Base-by-base conservation (phyloP, 768 basidiomycete species). In the Tylopilus balloui region DNA sequence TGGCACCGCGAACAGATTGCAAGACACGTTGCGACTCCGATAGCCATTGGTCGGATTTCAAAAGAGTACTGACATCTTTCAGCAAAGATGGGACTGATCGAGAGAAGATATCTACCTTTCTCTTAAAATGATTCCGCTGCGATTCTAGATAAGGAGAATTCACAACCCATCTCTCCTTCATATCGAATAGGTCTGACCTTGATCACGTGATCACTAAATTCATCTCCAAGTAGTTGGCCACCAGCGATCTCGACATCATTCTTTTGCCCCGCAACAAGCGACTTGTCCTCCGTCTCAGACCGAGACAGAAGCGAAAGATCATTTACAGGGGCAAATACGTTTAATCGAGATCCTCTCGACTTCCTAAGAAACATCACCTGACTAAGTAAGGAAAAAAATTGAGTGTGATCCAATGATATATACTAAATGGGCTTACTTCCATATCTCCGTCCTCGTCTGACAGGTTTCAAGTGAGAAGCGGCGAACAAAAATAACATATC, bases 21-120 rank as follows among this genome's bases (percentile, higher is more conserved):
- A 78, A 74, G 35, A 86, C 80, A 40, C 74, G 76, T 49, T 81
- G 73, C 36, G 84, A 86, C 64, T 89, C 82, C 20, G 78, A 78
- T 11, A 84, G 69, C 93, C 93, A 97, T 65, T 88, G 87, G 65
- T 97, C 93, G 3, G 92, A 94, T 71, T 97, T 96, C 52, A 95
- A 74, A 3, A 94, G 75, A 2, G 85, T 93, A 45, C 88, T 91
- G 53, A 27, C 43, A 38, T 31, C 20, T 36, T 47, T 5, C 12
- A 47, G 37, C 19, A 23, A 31, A 43, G 31, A 15, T 6, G 24
- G 27, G 53, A 23, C n/a, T 48, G 51, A 40, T 15, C n/a, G 20
- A 45, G 46, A 39, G 24, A 52, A 49, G 15, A 43, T 8, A 75
- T 75, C 21, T 49, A 91, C 84, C 86, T 84, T 63, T 94, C 86